Evolutionary conservation across 495 filamentous ascomycete species (phyloP).

Genomic region (Aspergillus campestris): DNA sequence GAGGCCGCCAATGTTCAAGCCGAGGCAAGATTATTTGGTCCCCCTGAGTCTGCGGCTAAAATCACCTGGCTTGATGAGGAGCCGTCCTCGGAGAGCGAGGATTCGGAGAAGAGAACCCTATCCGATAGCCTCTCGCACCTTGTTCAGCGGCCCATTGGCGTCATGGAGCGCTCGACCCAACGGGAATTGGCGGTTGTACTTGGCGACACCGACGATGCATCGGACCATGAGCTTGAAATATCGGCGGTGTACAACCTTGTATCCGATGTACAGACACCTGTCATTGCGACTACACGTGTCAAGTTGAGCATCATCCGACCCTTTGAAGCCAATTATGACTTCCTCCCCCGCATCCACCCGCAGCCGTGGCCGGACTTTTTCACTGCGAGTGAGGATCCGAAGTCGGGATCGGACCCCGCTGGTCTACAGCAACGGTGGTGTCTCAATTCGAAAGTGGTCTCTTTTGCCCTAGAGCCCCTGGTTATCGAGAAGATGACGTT

Average conservation of each 20-base stretch:
- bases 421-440: conserved; percentile 80
- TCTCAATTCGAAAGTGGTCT: conserved; percentile 62
- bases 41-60: conserved; percentile 41
- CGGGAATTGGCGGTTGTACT: conserved; percentile 26
- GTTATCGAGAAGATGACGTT: conserved; percentile 56
- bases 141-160: conserved; percentile 26
- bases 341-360: conserved; percentile 65
- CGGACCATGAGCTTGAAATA: conserved; percentile 61
- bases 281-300: conserved; percentile 59
- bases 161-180: conserved; percentile 42
- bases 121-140: conserved; percentile 27
- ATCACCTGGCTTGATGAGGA: conserved; percentile 39
- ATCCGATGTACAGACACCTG: conserved; percentile 74
- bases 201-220: conserved; percentile 37
- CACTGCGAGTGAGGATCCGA: conserved; percentile 35
- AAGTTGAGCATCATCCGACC: conserved; percentile 67
- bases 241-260: conserved; percentile 67
- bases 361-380: conserved; percentile 85
- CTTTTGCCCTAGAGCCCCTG: conserved; percentile 65
- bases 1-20: conserved; percentile 62
- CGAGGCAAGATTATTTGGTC: conserved; percentile 58
- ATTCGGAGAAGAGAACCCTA: conserved; percentile 20
- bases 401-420: conserved; percentile 23
- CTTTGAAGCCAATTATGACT: conserved; percentile 83
- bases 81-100: conserved; percentile 4